Conservation (phyloP, 495 filamentous ascomycete species). For the Penicillium argentinense region DNA sequence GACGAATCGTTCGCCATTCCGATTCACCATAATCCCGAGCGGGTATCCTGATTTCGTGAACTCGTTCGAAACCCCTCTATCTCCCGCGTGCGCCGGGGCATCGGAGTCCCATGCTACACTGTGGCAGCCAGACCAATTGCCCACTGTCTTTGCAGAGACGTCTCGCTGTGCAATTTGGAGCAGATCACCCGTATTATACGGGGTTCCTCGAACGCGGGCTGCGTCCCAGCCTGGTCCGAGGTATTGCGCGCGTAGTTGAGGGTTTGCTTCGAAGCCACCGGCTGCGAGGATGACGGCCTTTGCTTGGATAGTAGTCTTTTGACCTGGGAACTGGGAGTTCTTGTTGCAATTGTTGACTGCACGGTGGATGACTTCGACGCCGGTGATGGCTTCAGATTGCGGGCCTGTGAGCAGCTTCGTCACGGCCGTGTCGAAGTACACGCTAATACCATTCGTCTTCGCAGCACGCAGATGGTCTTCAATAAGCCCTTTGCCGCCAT, state of each 20-base stretch:
- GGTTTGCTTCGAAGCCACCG: slow-evolving; percentile 62
- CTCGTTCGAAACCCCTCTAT: slow-evolving; percentile 56
- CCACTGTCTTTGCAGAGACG: slow-evolving; percentile 45
- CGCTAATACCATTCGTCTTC: slow-evolving; percentile 33
- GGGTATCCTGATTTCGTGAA: slow-evolving; percentile 69
- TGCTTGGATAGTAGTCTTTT: slow-evolving; percentile 27
- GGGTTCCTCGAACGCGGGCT: slow-evolving; percentile 59
- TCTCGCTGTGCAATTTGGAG: slow-evolving; percentile 51
- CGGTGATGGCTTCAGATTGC: slow-evolving; percentile 24
- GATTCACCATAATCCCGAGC: slow-evolving; percentile 61
- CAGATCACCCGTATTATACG: slow-evolving; percentile 58
- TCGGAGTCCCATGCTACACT: slow-evolving; percentile 63
- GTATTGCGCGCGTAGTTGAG: slow-evolving; percentile 53
- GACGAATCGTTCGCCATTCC: slow-evolving; percentile 56
- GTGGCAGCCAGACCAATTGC: slow-evolving; percentile 64
- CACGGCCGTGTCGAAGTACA: slow-evolving; percentile 46
- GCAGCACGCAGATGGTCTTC: slow-evolving; percentile 46
- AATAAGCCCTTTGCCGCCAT: slow-evolving; percentile 59
- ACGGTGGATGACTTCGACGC: slow-evolving; percentile 16
- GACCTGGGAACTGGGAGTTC: too few relatives aligned
- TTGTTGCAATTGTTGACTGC: neutral
- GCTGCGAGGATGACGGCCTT: slow-evolving; percentile 53
- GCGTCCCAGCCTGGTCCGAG: slow-evolving; percentile 62
- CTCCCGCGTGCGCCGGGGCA: slow-evolving; percentile 47
- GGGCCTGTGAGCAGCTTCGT: slow-evolving; percentile 39